A percentile compares a stretch with the other conserved stretches of the same genome.
phyloP scores from a whole-genome alignment of 1,284 basidiomycete genomes.

The Melanopsichium pennsylvanicum region DNA sequence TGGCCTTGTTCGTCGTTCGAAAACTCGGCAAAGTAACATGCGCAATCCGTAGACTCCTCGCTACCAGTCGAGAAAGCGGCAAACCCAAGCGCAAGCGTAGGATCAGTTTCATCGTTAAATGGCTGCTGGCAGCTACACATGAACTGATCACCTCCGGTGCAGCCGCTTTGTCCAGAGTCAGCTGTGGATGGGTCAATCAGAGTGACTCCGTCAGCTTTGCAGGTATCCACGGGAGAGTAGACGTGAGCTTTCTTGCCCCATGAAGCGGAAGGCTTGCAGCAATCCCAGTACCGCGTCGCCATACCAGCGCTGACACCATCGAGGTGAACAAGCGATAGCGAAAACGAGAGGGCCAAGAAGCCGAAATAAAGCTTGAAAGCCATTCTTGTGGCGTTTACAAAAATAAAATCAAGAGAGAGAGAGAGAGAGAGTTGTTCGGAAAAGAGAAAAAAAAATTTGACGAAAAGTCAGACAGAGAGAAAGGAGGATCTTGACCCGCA shows the following conservation, averaged over 20 bases:
- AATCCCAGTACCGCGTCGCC: slow-evolving; percentile 40
- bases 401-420: background rate
- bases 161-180: slow-evolving; percentile 20
- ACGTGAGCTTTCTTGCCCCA: slow-evolving; percentile 16
- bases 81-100: slow-evolving; percentile 18
- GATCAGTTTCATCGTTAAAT: slow-evolving; percentile 14
- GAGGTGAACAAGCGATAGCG: slow-evolving; percentile 21
- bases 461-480: background rate
- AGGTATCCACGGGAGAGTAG: slow-evolving; percentile 27
- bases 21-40: slow-evolving; percentile 33
- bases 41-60: slow-evolving; percentile 25
- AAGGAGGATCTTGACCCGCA: slow-evolving; percentile 6
- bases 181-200: slow-evolving; percentile 9
- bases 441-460: no score
- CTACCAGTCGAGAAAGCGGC: slow-evolving; percentile 24
- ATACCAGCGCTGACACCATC: slow-evolving; percentile 27
- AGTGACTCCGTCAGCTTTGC: slow-evolving; percentile 34
- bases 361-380: slow-evolving; percentile 29
- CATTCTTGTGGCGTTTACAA: slow-evolving; percentile 16
- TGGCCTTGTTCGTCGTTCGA: slow-evolving; percentile 16
- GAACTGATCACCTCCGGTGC: slow-evolving; percentile 38
- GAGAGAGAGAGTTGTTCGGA: no score
- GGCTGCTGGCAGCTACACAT: slow-evolving; percentile 43
- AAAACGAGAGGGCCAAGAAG: slow-evolving; percentile 22
- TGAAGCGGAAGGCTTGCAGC: slow-evolving; percentile 7